Evolutionary conservation across 305 asterid species (phyloP).

Genomic region (Galium porrigens): DNA sequence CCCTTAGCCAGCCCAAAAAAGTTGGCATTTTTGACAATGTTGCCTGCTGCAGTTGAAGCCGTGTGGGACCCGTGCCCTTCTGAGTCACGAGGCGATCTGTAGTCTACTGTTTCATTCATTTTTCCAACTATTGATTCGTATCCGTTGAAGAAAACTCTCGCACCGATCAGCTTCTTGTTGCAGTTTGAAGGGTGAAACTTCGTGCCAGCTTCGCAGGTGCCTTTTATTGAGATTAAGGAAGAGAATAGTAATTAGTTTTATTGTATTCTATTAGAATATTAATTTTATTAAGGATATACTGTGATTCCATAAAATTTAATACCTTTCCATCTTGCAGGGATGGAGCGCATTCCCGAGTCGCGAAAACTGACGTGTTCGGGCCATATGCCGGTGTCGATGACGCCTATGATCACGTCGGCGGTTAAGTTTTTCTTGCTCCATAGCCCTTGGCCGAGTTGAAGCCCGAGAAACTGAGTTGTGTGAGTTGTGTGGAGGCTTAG

Average conservation of each 20-base stretch:
- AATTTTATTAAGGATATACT: too few relatives aligned
- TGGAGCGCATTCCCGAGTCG: constrained; percentile 23
- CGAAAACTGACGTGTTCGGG: constrained; percentile 55
- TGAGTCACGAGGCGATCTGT: constrained; percentile 50
- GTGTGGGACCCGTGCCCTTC: constrained; percentile 67
- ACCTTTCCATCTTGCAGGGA: constrained; percentile 46
- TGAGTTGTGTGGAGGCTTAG: constrained; percentile 54
- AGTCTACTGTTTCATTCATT: constrained; percentile 41
- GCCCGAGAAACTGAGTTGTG: constrained; percentile 65
- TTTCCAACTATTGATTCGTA: constrained; percentile 44
- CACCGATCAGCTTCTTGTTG: constrained; percentile 54
- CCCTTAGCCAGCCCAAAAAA: constrained; percentile 44
- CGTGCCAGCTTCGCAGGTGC: constrained; percentile 40
- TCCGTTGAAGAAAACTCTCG: constrained; percentile 44
- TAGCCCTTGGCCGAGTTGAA: constrained; percentile 34
- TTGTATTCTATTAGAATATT: too few relatives aligned
- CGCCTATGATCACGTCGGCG: constrained; percentile 52
- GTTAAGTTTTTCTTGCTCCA: constrained; percentile 45
- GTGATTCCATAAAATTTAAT: too few relatives aligned
- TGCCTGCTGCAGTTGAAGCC: constrained; percentile 59
- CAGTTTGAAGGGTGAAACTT: constrained; percentile 36
- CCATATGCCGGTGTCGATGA: constrained; percentile 65
- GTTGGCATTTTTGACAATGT: constrained; percentile 33
- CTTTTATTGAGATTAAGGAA: constrained; percentile 9
- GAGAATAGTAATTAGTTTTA: too few relatives aligned